Evolutionary conservation across 352 stramenopile species (phyloP).

Genomic region (Pythium sp.): DNA sequence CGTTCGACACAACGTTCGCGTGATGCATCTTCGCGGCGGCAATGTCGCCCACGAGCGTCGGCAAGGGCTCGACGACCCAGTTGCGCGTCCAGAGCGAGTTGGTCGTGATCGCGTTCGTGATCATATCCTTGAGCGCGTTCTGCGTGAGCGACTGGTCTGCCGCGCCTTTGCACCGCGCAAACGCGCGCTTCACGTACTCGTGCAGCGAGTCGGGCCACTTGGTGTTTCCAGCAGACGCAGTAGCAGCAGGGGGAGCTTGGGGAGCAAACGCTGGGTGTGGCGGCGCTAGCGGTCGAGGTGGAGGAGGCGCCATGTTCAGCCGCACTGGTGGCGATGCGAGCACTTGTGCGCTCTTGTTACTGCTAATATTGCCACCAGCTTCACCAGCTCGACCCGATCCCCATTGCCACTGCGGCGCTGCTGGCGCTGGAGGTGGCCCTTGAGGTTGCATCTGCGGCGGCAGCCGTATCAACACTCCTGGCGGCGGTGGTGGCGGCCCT

Average conservation of each 20-base stretch:
- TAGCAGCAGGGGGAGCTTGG: slow-evolving; percentile 14
- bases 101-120: slow-evolving; percentile 81
- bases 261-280: slow-evolving; percentile 12
- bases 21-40: slow-evolving; percentile 20
- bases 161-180: slow-evolving; percentile 71
- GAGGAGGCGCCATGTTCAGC: slow-evolving; percentile 34
- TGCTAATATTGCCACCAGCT: slow-evolving; percentile 4
- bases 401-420: slow-evolving; percentile 66
- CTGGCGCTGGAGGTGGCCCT: background rate
- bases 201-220: slow-evolving; percentile 86
- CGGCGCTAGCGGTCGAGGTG: slow-evolving; percentile 16
- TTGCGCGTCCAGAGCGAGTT: slow-evolving; percentile 86
- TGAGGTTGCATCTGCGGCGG: slow-evolving; percentile 17
- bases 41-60: slow-evolving; percentile 57
- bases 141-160: slow-evolving; percentile 78
- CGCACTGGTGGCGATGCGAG: slow-evolving; percentile 32
- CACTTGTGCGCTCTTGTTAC: slow-evolving; percentile 20
- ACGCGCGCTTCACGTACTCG: slow-evolving; percentile 85
- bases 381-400: slow-evolving; percentile 31
- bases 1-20: slow-evolving; percentile 9
- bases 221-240: slow-evolving; percentile 27
- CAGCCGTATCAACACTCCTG: slow-evolving; percentile 11
- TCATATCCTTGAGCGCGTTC: slow-evolving; percentile 75
- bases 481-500: slow-evolving; percentile 16
- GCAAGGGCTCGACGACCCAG: slow-evolving; percentile 73